phyloP scores from a whole-genome alignment of 2,329 filamentous ascomycete genomes.

The Penicillium aurantiogriseum region DNA sequence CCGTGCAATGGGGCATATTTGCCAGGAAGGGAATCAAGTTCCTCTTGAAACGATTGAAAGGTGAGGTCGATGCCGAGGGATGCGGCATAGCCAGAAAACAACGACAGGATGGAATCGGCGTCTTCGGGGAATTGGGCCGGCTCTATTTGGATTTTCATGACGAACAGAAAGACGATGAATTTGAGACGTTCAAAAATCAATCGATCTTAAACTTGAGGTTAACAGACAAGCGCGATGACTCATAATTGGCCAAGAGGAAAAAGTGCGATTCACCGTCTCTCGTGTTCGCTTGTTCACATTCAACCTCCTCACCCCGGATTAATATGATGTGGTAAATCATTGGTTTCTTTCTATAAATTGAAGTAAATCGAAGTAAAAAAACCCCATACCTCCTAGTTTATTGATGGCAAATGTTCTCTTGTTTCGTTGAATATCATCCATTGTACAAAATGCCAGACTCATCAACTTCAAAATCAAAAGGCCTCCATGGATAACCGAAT shows the following conservation, averaged over 20 bases:
- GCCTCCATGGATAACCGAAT: neutral
- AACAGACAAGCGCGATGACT: neutral
- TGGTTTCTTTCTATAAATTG: neutral
- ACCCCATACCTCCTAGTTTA: neutral
- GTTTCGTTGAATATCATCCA: neutral
- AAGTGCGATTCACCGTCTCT: neutral
- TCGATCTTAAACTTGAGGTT: neutral
- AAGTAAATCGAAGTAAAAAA: neutral
- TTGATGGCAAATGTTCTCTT: neutral
- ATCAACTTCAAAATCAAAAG: neutral
- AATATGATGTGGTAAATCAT: neutral
- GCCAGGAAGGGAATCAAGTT: conserved; percentile 55
- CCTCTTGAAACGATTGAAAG: conserved; percentile 56
- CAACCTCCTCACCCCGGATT: neutral
- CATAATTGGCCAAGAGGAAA: neutral
- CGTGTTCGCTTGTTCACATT: neutral
- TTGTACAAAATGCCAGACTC: neutral
- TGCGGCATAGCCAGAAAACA: conserved; percentile 45
- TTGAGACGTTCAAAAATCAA: neutral
- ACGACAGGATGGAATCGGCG: conserved; percentile 39
- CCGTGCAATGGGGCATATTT: conserved; percentile 49
- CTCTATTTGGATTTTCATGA: conserved; percentile 30
- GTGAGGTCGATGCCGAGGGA: conserved; percentile 55
- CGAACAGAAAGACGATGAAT: neutral
- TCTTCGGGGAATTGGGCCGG: conserved; percentile 46